Conservation (phyloP, 1,284 basidiomycete genomes). For the Ganoderma resinaceum region DNA sequence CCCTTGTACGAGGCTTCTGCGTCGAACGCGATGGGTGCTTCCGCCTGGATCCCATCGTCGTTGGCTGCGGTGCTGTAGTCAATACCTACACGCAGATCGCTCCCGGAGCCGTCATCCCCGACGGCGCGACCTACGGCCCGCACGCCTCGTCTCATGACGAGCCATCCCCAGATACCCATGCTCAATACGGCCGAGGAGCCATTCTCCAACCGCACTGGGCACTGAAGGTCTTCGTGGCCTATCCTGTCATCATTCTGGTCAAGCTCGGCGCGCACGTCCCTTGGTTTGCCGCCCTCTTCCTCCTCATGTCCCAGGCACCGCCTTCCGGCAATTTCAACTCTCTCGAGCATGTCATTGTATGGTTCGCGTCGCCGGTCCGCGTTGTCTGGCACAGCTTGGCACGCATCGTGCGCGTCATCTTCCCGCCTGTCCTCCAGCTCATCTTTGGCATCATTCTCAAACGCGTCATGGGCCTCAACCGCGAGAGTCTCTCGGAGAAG, state of each 20-base stretch:
- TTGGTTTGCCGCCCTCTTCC: constrained; percentile 47
- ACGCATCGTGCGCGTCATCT: constrained; percentile 46
- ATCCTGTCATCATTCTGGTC: constrained; percentile 46
- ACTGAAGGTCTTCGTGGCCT: constrained; percentile 46
- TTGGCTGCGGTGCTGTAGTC: constrained; percentile 48
- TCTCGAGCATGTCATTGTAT: constrained; percentile 49
- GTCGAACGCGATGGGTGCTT: constrained; percentile 54
- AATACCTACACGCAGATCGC: constrained; percentile 53
- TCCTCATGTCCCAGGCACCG: constrained; percentile 42
- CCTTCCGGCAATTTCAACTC: constrained; percentile 40
- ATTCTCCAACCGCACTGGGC: constrained; percentile 41
- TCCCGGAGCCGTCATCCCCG: constrained; percentile 47
- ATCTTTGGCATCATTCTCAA: constrained; percentile 50
- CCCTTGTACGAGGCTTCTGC: constrained; percentile 51
- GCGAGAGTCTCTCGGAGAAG: constrained; percentile 35
- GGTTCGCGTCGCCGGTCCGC: constrained; percentile 50
- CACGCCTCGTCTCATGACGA: constrained; percentile 51
- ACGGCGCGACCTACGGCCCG: constrained; percentile 50
- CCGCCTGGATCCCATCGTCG: constrained; percentile 46
- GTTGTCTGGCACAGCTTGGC: constrained; percentile 48
- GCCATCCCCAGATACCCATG: constrained; percentile 45
- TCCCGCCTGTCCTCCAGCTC: constrained; percentile 48
- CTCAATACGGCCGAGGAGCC: constrained; percentile 47
- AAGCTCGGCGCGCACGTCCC: constrained; percentile 46
- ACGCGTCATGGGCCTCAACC: constrained; percentile 49